Base-by-base conservation (phyloP, 1,284 basidiomycete species). In the Cryptococcus sp. region DNA sequence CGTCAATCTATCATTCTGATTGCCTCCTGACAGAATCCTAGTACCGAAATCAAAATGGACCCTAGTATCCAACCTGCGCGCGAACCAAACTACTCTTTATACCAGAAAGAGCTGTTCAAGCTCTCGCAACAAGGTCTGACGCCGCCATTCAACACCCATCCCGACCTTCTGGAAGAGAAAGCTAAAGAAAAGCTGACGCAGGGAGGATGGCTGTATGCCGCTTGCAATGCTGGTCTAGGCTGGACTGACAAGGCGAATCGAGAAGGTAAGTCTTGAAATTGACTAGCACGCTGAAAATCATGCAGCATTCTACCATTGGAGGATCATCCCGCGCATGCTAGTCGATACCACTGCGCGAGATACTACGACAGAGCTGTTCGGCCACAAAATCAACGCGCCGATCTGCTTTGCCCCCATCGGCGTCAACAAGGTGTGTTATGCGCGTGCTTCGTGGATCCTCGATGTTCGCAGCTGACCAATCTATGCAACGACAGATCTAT, bases 381-480 rank as follows among this genome's bases (percentile, higher is more conserved):
- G 89, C 3, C 82, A 86, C 39, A 87, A 80, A 40, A 78, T 87
- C 55, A 76, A 83, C 6, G 80, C 84, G 0, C 89, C 89, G 0
- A 67, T 91, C 13, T 78, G 89, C 57, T 76, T 91, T 52, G 87
- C 86, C 0, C 89, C 89, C 0, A 83, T 92, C 43, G 89, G 89
- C 6, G 85, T 87, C 3, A 89, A 90, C 68, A 85, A 83, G 29
- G 29, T 34, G 29, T 13, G 29, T 34, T 34, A 13, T 10, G 29
- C 2, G 26, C 26, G 26, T 29, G 26, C 13, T 4, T 34, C 29
- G 13, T 10, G 8, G 13, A 7, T 34, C 29, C 8, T 34, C 13
- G 29, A 2, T 7, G 8, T 13, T 34, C 3, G 29, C n/a, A 34
- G 29, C 29, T 34, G 29, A 34, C 29, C 29, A 10, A 10, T 5